Base-by-base conservation (phyloP, 129 eudicot genomes). In the Flaveria sonorensis region DNA sequence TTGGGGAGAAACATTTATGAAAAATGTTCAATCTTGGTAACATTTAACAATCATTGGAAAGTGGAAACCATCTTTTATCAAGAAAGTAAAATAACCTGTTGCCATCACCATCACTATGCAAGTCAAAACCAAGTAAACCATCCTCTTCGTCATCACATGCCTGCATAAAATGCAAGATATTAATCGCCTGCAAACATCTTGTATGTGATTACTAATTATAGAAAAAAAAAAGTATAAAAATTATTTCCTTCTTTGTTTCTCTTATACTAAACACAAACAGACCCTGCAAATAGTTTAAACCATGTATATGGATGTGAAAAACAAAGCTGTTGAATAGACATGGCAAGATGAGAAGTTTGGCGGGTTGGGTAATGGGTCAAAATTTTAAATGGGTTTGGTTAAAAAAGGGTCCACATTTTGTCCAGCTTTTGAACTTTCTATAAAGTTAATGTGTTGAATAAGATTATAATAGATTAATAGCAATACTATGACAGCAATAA, bases 31-130 rank as follows among this genome's bases (percentile, higher is more conserved):
- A 65, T 65, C 47, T 52, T 51, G 15, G 13, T 12, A 21, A 40
- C 56, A 67, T 24, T 72, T 60, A 12, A 42, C 53, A 51, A 1
- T 61, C 10, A 42, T 21, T 63, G 28, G 20, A 56, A 60, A 15
- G 62, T 18, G 12, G 69, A 18, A 73, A 73, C 61, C 20, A 45
- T 32, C 12, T 45, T 62, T 52, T 32, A 18, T 51, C 13, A 59
- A 10, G 14, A 63, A 43, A 18, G 11, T 36, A 68, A 6, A 13
- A 69, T 16, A 75, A 90, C 98, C 96, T 86, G 75, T 81, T 82
- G 52, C 98, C 94, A 3, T 83, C 89, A 55, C 98, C 98, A 70
- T 92, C 98, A 82, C 96, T 92, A 75, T 90, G 98, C 81, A 90
- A 30, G 86, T 92, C 98, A 79, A 92, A 92, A 61, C 88, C 85